Evolutionary conservation across 306 rosid species (phyloP), one percentile per base, ranked within the genome.

Genomic region (Adenanthera pavonina): DNA sequence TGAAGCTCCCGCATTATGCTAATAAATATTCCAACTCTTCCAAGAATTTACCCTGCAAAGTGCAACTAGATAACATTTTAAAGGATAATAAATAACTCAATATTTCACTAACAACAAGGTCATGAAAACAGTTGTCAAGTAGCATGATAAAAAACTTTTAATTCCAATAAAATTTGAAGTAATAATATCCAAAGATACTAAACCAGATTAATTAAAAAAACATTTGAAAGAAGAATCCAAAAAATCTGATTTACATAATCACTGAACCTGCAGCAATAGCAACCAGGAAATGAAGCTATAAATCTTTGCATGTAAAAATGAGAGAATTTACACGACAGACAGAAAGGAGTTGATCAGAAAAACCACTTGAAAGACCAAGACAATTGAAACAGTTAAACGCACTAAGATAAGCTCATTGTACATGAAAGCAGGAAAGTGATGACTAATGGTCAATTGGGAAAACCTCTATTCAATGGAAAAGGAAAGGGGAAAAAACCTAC

Each of bases 371-470:
- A 17, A 74, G 72, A 19, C 2, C 12, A 3, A 0, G 20, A 7
- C 34, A 36, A 48, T n/a, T 33, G 56, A 52, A 62, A 72, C 51
- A 74, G 54, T 73, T 3, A 40, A 78, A 54, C 5, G 33, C n/a
- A 78, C 59, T 40, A 73, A 71, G 30, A 6, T 12, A 56, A n/a
- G 6, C 36, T 3, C n/a, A n/a, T n/a, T n/a, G n/a, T n/a, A n/a
- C n/a, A n/a, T n/a, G n/a, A n/a, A n/a, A n/a, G n/a, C n/a, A n/a
- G n/a, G n/a, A n/a, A n/a, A n/a, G n/a, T n/a, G n/a, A n/a, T n/a
- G n/a, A n/a, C n/a, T n/a, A n/a, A n/a, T n/a, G n/a, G n/a, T n/a
- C n/a, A n/a, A n/a, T n/a, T n/a, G n/a, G n/a, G n/a, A n/a, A n/a
- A n/a, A n/a, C n/a, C n/a, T n/a, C n/a, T n/a, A n/a, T n/a, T n/a